Evolutionary conservation across 768 basidiomycete species (phyloP), one percentile per base, ranked within the genome.

Genomic region (Psilocybe subaeruginosa): DNA sequence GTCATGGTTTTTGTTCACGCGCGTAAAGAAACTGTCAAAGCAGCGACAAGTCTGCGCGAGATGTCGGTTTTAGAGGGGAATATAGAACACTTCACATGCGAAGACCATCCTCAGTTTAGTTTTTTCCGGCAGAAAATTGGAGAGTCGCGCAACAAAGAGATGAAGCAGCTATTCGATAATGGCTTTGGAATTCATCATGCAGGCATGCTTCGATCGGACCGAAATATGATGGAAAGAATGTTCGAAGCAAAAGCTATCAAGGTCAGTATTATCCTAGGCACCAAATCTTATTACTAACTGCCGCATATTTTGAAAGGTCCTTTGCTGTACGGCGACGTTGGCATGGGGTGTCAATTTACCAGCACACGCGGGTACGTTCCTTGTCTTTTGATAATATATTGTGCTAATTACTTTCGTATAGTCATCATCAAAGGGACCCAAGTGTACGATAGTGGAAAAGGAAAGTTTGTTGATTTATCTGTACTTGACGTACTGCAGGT

Each of bases 1-100:
- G 95, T 97, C 62, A 99, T 99, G 96, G 96, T 99, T 0, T 99
- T 99, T 69, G 97, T 99, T 8, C 97, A 99, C 73, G 94, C 97
- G 12, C 85, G 97, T 31, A 99, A 97, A 77, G 97, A 99, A 70
- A 99, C 97, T 0, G 97, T 99, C 55, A 97, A 97, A 71, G 86
- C 92, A 0, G 96, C 96, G 0, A 78, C 87, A 68, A 85, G 82
- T 8, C 80, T 99, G 27, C 86, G 87, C 59, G 97, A 99, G 62
- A 80, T 89, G 59, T 88, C 93, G 3, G 64, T 84, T 3, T 71
- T 79, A 14, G 93, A 97, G 61, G 92, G 90, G 2, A 82, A 81
- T 50, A 68, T 82, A 12, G 92, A 92, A 33, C 84, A 92, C 45
- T 97, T 97, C 72, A 91, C 84, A 59, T 91, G 91, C 61, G 81